Base-by-base conservation (phyloP, 805 yeast genomes). In the Kodamaea nitidulidarum region DNA sequence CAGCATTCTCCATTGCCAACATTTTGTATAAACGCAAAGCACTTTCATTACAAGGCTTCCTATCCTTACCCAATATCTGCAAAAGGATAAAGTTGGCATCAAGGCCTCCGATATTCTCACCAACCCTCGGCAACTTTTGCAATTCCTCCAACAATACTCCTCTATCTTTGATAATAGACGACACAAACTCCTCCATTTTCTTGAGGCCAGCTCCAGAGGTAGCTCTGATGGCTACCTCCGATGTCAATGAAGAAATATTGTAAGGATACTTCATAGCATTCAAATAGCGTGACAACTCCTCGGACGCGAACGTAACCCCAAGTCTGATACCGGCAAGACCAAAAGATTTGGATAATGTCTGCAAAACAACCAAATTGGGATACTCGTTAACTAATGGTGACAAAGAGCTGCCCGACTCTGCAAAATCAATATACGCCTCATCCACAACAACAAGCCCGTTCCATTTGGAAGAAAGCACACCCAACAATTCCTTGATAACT, bases 181-280 rank as follows among this genome's bases (percentile, higher is more conserved):
- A 56, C 11, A 82, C 83, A 36, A 68, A 71, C 2, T 51, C 42
- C 51, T 75, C 66, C 95, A 90, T 86, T 16, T 61, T 55, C 4
- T 56, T 55, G 35, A 90, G 56, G 21, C 87, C 82, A 0, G 47
- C 25, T 8, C 70, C 72, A 3, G 68, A 54, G 5, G 91, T 75
- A 1, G 97, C 95, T 45, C 90, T 74, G 17, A 70, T 43, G 0
- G 95, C 97, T 31, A 88, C 66, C 40, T 76, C 75, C 4, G 96
- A 71, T 1, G 98, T 80, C 47, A 84, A 67, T 9, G 88, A 75
- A 7, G 96, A 86, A 41, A 93, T 85, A 60, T 91, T 93, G 64
- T 93, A 93, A 2, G 98, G 98, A 26, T 95, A 96, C 58, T 93
- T 93, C 84, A 91, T 82, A 16, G 95, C 78, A 59, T 93, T 93